Evolutionary conservation across 208 protist genomes (phyloP).

Genomic region (Leishmania tarentolae): DNA sequence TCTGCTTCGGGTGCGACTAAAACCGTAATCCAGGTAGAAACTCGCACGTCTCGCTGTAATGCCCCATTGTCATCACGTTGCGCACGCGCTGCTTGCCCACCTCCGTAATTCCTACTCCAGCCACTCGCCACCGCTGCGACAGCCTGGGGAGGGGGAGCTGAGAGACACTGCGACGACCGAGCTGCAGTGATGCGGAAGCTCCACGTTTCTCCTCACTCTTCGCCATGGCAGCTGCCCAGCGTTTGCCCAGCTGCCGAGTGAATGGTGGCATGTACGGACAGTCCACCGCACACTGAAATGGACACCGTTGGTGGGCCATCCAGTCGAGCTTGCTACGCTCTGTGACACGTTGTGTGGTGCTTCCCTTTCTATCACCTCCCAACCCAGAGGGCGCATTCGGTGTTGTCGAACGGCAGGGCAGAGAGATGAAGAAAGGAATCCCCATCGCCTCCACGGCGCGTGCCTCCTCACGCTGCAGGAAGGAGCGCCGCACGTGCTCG

Average conservation of each 20-base stretch:
- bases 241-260: conserved; percentile 18
- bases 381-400: not conserved
- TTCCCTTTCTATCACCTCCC: not conserved
- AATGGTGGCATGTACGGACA: conserved; percentile 39
- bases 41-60: conserved; percentile 13
- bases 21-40: conserved; percentile 19
- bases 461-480: conserved; percentile 47
- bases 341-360: not conserved
- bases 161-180: not conserved
- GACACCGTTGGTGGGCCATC: conserved; percentile 39
- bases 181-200: not conserved
- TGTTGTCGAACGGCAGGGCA: not conserved
- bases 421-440: conserved; percentile 32
- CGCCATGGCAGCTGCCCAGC: conserved; percentile 11
- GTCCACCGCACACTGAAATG: conserved; percentile 44
- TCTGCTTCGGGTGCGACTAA: not conserved
- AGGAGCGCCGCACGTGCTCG: conserved; percentile 40
- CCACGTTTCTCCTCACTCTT: not conserved
- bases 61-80: conserved; percentile 18
- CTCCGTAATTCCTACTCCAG: conserved; percentile 8
- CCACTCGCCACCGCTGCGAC: not conserved
- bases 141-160: not conserved
- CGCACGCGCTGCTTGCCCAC: conserved; percentile 28
- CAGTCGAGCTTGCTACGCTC: conserved; percentile 40
- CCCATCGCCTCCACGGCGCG: conserved; percentile 32